A percentile compares a stretch with the other conserved stretches of the same genome.
These are phyloP conservation scores for Mycena vulgaris DNA, from an alignment of 768 basidiomycete species.

Conservation along the genomic window DNA sequence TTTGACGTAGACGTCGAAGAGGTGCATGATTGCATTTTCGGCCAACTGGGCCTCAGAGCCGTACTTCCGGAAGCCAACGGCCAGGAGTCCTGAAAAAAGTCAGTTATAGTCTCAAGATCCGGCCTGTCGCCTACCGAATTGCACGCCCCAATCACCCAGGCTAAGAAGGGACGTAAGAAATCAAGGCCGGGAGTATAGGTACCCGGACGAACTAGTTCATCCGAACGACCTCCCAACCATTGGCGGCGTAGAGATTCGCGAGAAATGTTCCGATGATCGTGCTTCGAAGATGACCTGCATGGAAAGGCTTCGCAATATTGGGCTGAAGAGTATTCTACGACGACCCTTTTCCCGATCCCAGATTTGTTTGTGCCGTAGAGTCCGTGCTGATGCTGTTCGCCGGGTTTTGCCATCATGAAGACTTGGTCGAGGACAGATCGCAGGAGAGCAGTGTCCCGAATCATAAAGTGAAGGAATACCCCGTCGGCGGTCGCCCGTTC, in stretches of 20 bases:
- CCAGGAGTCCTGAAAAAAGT: constrained; percentile 46
- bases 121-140: neutral
- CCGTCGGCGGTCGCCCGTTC: neutral
- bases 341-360: constrained; percentile 50
- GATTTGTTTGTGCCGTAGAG: constrained; percentile 51
- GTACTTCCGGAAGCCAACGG: constrained; percentile 55
- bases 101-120: neutral
- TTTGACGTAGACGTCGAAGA: constrained; percentile 58
- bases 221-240: constrained; percentile 55
- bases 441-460: neutral
- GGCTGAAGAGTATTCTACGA: constrained; percentile 57
- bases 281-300: constrained; percentile 56
- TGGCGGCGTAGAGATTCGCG: constrained; percentile 55
- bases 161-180: neutral
- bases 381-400: constrained; percentile 18
- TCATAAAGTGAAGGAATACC: neutral
- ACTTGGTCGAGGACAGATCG: constrained; percentile 5
- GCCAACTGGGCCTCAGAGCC: constrained; percentile 55
- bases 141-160: constrained; percentile 16
- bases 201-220: constrained; percentile 52
- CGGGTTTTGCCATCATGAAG: constrained; percentile 1
- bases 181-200: neutral
- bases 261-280: constrained; percentile 61
- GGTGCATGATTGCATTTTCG: constrained; percentile 56
- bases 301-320: constrained; percentile 63